Percentiles rank a stretch among this genome's conserved stretches.
phyloP scores from a whole-genome alignment of 495 filamentous ascomycete genomes.

The Glonium stellatum region DNA sequence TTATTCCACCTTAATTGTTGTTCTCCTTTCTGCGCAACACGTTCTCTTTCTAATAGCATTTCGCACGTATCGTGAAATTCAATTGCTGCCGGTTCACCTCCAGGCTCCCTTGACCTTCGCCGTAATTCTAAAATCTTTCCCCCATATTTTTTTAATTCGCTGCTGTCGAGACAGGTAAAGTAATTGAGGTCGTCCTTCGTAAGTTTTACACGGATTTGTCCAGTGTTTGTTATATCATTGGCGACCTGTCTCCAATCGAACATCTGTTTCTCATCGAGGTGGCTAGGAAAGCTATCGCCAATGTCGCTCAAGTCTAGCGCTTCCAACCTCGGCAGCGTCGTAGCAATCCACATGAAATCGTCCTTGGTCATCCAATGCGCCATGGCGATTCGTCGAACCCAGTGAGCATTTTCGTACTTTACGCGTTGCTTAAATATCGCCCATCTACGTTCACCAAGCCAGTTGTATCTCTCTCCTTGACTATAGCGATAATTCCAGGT shows the following conservation, averaged over 20 bases:
- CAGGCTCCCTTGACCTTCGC: too few species aligned
- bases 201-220: too few species aligned
- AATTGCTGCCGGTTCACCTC: too few species aligned
- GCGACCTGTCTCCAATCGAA: too few species aligned
- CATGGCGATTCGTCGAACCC: conserved; percentile 16
- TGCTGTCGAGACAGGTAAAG: background rate
- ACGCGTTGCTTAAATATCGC: conserved; percentile 4
- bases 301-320: conserved; percentile 20
- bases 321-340: conserved; percentile 5
- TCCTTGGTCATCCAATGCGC: conserved; percentile 14
- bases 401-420: background rate
- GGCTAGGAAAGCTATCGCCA: background rate
- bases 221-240: too few species aligned
- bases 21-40: too few species aligned
- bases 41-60: too few species aligned
- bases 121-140: background rate
- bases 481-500: background rate
- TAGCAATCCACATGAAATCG: conserved; percentile 14
- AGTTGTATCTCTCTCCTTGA: background rate
- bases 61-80: too few species aligned
- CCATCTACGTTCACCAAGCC: conserved; percentile 2
- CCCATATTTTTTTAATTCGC: background rate
- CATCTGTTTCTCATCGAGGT: too few species aligned
- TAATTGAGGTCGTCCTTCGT: background rate
- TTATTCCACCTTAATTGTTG: too few species aligned